These are phyloP conservation scores for Russula sp. DNA, from an alignment of 768 basidiomycete species.

Conservation along the genomic window DNA sequence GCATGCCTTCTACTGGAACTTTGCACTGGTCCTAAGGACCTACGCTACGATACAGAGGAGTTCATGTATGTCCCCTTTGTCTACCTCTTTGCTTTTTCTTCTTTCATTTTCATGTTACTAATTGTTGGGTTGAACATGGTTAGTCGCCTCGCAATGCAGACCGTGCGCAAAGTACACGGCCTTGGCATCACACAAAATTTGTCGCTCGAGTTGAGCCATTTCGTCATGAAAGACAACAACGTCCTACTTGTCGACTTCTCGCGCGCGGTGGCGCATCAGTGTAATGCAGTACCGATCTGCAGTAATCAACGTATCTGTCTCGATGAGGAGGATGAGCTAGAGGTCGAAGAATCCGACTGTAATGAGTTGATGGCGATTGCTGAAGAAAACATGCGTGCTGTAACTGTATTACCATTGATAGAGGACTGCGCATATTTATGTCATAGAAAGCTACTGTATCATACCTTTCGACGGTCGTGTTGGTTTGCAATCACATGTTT, in stretches of 20 bases:
- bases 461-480: neutral
- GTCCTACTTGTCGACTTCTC: constrained; percentile 25
- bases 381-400: constrained; percentile 6
- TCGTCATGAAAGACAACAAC: constrained; percentile 25
- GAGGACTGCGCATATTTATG: neutral
- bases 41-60: neutral
- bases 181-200: constrained; percentile 20
- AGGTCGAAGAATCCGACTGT: constrained; percentile 9
- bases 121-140: neutral
- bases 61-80: constrained; percentile 13
- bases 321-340: neutral
- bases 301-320: constrained; percentile 16
- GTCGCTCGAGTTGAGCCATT: constrained; percentile 21
- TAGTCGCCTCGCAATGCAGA: constrained; percentile 22
- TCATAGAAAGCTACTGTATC: neutral
- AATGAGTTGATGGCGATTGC: constrained; percentile 9
- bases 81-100: neutral
- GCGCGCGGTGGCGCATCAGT: constrained; percentile 19
- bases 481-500: neutral
- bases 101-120: neutral
- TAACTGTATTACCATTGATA: neutral
- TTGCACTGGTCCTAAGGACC: constrained; percentile 2
- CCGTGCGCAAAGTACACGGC: constrained; percentile 20
- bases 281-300: constrained; percentile 21
- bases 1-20: constrained; percentile 24